Percentiles rank a stretch among this genome's conserved stretches.
phyloP scores from a whole-genome alignment of 495 filamentous ascomycete genomes.

The Clavariopsis aquatica region DNA sequence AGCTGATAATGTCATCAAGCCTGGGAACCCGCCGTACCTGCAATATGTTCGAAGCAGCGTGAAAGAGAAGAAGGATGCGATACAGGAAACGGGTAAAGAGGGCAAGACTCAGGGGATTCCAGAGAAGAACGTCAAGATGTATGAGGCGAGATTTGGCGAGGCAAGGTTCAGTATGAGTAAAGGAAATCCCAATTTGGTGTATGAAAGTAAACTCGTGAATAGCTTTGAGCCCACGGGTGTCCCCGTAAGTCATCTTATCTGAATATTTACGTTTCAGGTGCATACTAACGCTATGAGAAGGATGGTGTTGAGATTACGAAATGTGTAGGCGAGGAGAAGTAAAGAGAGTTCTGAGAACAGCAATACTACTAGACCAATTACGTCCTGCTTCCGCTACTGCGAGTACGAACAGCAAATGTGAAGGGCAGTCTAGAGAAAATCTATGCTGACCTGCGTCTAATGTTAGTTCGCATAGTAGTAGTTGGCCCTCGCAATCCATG shows the following conservation, averaged over 20 bases:
- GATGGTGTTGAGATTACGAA: conserved; percentile 73
- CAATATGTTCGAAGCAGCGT: conserved; percentile 62
- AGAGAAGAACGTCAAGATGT: conserved; percentile 45
- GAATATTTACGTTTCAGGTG: background rate
- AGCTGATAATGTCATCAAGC: conserved; percentile 74
- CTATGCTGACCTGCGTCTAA: no score
- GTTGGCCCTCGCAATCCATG: no score
- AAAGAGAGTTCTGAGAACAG: background rate
- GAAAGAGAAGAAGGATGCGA: conserved; percentile 49
- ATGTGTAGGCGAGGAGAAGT: conserved; percentile 51
- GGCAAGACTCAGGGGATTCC: conserved; percentile 37
- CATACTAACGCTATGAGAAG: conserved; percentile 46
- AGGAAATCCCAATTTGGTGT: conserved; percentile 71
- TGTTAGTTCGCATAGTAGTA: no score
- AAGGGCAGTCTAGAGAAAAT: no score
- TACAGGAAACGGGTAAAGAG: conserved; percentile 11
- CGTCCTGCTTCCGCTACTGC: no score
- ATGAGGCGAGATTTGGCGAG: conserved; percentile 45
- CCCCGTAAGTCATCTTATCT: conserved; percentile 48
- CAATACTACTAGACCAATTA: no score
- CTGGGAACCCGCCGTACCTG: conserved; percentile 74
- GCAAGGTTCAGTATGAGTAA: conserved; percentile 50
- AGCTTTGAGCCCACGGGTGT: conserved; percentile 69
- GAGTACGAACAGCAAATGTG: no score
- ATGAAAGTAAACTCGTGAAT: conserved; percentile 64